phyloP scores from a whole-genome alignment of 1,284 basidiomycete genomes.

The Cutaneotrichosporon daszewskae region DNA sequence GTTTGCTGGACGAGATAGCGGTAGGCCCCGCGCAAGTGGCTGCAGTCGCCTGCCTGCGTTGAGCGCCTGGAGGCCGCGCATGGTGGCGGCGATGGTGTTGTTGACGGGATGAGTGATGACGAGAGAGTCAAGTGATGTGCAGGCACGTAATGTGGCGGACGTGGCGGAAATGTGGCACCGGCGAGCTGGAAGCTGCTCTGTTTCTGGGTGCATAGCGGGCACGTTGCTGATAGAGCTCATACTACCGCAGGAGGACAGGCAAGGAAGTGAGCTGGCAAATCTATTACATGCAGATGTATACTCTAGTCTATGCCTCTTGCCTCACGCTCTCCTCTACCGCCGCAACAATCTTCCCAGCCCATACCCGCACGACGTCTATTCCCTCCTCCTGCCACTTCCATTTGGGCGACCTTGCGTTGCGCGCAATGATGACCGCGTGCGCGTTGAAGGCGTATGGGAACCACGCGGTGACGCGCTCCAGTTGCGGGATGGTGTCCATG shows the following conservation, averaged over 20 bases:
- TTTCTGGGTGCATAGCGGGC: too few species aligned
- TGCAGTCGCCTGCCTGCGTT: not conserved
- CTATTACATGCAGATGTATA: too few species aligned
- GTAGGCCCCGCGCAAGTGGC: not conserved
- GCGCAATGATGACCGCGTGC: slow-evolving; percentile 37
- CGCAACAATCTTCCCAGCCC: slow-evolving; percentile 23
- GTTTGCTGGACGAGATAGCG: not conserved
- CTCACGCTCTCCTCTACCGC: too few species aligned
- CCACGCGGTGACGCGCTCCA: slow-evolving; percentile 37
- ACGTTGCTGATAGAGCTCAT: too few species aligned
- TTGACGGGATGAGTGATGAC: not conserved
- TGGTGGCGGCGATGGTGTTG: not conserved
- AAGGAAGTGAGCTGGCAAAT: too few species aligned
- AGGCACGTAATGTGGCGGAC: too few species aligned
- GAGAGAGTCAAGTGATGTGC: too few species aligned
- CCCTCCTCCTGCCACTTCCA: slow-evolving; percentile 31
- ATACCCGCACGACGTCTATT: slow-evolving; percentile 24
- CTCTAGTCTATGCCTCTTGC: too few species aligned
- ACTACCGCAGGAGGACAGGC: too few species aligned
- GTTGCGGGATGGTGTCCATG: slow-evolving; percentile 27
- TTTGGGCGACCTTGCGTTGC: slow-evolving; percentile 14
- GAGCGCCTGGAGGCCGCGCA: not conserved
- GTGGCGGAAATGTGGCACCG: too few species aligned
- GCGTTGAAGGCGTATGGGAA: slow-evolving; percentile 40
- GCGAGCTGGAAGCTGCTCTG: too few species aligned